Conservation (phyloP, 805 yeast genomes). For the Zygosaccharomyces gambellarensis region DNA sequence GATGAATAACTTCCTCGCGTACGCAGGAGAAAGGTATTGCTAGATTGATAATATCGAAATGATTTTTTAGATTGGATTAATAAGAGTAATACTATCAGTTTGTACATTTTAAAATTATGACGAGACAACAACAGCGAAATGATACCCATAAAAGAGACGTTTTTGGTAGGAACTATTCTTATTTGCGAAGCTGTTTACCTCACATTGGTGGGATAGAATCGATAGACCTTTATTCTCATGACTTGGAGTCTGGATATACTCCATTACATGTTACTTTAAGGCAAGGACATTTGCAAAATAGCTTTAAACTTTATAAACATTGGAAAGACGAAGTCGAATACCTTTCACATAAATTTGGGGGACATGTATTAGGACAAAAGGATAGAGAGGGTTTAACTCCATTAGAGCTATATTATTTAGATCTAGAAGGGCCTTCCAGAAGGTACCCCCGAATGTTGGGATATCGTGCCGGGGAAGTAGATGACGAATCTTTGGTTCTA, state of each 20-base stretch:
- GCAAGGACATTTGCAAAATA: constrained; percentile 31
- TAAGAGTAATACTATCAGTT: constrained; percentile 4
- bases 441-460: constrained; percentile 15
- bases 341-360: constrained; percentile 19
- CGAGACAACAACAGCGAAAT: constrained; percentile 4
- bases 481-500: background rate
- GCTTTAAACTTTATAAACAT: constrained; percentile 25
- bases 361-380: constrained; percentile 40
- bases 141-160: constrained; percentile 45
- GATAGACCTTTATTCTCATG: constrained; percentile 43
- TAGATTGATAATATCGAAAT: background rate
- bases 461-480: constrained; percentile 2
- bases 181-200: constrained; percentile 24
- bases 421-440: constrained; percentile 8
- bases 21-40: background rate
- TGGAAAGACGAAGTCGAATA: constrained; percentile 27
- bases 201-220: constrained; percentile 13
- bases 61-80: background rate
- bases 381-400: constrained; percentile 75
- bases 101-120: constrained; percentile 7
- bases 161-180: constrained; percentile 52
- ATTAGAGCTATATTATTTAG: constrained; percentile 48
- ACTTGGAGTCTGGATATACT: constrained; percentile 78
- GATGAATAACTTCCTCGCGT: no score
- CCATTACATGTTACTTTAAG: constrained; percentile 61